These are phyloP conservation scores for Brasenia schreberi DNA, from an alignment of 164 flowering plant genomes.

Conservation along the genomic window DNA sequence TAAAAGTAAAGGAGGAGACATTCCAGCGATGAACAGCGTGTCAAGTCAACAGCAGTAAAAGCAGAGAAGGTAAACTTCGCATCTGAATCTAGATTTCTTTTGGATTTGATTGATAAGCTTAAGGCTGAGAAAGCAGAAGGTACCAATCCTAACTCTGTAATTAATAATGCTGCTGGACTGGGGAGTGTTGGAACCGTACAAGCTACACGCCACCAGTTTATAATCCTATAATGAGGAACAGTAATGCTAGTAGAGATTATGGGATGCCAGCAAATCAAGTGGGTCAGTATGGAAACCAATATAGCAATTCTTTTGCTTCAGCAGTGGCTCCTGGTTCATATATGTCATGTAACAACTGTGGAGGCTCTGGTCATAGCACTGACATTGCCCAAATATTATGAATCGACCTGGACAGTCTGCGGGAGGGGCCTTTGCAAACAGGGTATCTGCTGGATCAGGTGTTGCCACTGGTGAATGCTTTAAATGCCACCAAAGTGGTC, in stretches of 20 bases:
- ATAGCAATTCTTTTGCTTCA: slow-evolving; percentile 8
- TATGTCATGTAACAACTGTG: slow-evolving; percentile 45
- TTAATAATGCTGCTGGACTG: slow-evolving; percentile 8
- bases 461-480: slow-evolving; percentile 32
- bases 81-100: slow-evolving; percentile 46
- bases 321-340: slow-evolving; percentile 5
- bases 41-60: slow-evolving; percentile 65
- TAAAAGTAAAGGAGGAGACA: slow-evolving; percentile 89
- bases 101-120: slow-evolving; percentile 42
- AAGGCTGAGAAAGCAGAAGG: slow-evolving; percentile 15
- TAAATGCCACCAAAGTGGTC: slow-evolving; percentile 71
- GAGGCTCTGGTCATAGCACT: slow-evolving; percentile 48
- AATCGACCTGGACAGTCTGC: slow-evolving; percentile 24
- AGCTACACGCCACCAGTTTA: slow-evolving; percentile 10
- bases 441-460: no score
- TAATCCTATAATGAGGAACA: slow-evolving; percentile 14
- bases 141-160: slow-evolving; percentile 14
- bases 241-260: slow-evolving; percentile 8
- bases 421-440: slow-evolving; percentile 8
- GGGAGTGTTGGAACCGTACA: slow-evolving; percentile 21
- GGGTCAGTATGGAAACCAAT: slow-evolving; percentile 42
- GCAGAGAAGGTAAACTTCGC: slow-evolving; percentile 58
- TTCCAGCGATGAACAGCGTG: slow-evolving; percentile 82
- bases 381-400: slow-evolving; percentile 36
- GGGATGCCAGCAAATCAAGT: slow-evolving; percentile 26